Percentiles rank a stretch among this genome's conserved stretches.
Evolutionary conservation across 345 rosid genomes (phyloP).

Genomic region (thale cress (Arabidopsis thaliana)): DNA sequence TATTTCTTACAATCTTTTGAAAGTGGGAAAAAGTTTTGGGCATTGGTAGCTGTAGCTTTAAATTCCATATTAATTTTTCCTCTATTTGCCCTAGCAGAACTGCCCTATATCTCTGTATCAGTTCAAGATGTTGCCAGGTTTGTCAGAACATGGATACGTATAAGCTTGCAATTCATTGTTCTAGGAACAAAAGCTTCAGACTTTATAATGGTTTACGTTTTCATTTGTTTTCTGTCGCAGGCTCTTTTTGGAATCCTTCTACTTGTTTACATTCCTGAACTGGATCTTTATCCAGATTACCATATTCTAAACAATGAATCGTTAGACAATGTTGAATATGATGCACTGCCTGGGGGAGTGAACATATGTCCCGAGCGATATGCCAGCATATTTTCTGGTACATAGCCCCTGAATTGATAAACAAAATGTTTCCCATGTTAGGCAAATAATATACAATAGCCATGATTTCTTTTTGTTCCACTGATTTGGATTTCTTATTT

Average conservation of each 20-base stretch:
- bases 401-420: slow-evolving; percentile 47
- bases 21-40: not conserved
- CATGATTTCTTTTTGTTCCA: not conserved
- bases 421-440: not conserved
- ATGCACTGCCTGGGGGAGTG: slow-evolving; percentile 77
- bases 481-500: slow-evolving; percentile 32
- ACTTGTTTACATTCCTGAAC: slow-evolving; percentile 66
- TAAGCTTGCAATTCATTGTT: slow-evolving; percentile 28
- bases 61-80: slow-evolving; percentile 24
- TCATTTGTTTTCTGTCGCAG: slow-evolving; percentile 47
- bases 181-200: slow-evolving; percentile 7
- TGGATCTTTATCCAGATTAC: slow-evolving; percentile 79
- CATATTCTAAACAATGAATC: slow-evolving; percentile 51
- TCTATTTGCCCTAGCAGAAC: slow-evolving; percentile 54
- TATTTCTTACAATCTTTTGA: not conserved
- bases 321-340: slow-evolving; percentile 64
- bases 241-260: slow-evolving; percentile 78
- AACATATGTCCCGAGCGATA: slow-evolving; percentile 79
- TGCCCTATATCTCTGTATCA: slow-evolving; percentile 58
- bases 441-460: not conserved
- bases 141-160: slow-evolving; percentile 30
- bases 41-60: not conserved
- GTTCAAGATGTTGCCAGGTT: slow-evolving; percentile 80
- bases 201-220: not conserved
- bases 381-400: slow-evolving; percentile 77